Conservation (phyloP, 441 rosid species). For the Adansonia rubrostipa region DNA sequence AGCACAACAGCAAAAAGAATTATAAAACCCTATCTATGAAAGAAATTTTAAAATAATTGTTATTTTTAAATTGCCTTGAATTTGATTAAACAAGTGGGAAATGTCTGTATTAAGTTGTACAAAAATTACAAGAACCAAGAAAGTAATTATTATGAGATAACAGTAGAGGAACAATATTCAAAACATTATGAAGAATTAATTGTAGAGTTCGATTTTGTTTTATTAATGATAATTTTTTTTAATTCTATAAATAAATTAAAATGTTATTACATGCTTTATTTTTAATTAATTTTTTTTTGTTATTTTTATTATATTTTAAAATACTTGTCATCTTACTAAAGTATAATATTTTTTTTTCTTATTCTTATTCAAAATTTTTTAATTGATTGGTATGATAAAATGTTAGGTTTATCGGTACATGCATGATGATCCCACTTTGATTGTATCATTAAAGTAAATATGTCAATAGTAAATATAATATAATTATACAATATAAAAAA, state of each 20-base stretch:
- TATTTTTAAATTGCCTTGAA: slow-evolving; percentile 5
- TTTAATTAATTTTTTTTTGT: neutral
- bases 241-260: too few species aligned
- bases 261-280: too few species aligned
- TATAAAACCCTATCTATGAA: slow-evolving; percentile 21
- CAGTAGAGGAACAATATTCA: neutral
- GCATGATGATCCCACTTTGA: slow-evolving; percentile 28
- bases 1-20: slow-evolving; percentile 24
- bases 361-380: too few species aligned
- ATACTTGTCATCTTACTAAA: too few species aligned
- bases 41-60: slow-evolving; percentile 15
- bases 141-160: neutral
- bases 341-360: too few species aligned
- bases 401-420: slow-evolving; percentile 33
- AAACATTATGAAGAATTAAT: neutral
- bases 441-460: slow-evolving; percentile 17
- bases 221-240: too few species aligned
- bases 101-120: slow-evolving; percentile 6
- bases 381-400: neutral
- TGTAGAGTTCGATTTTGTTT: too few species aligned
- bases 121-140: slow-evolving; percentile 7
- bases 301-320: neutral
- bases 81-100: slow-evolving; percentile 21
- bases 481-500: too few species aligned
- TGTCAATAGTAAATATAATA: too few species aligned